phyloP scores from a whole-genome alignment of 1,139 yeast genomes.

The Debaryomyces coudertii region DNA sequence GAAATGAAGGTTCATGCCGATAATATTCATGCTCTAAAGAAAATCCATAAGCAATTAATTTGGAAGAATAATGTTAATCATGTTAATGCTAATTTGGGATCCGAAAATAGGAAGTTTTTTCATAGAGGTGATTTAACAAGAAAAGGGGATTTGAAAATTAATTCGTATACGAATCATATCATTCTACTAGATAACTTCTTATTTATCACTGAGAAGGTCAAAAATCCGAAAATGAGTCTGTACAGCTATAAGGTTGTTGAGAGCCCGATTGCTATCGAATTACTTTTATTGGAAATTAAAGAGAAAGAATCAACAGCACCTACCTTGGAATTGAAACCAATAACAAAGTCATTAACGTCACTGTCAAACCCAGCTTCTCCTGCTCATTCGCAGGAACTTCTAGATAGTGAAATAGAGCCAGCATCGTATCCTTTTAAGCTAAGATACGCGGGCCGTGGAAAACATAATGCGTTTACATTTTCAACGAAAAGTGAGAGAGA shows the following conservation, averaged over 20 bases:
- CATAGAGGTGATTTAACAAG: slow-evolving; percentile 63
- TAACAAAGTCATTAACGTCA: slow-evolving; percentile 23
- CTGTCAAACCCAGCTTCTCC: slow-evolving; percentile 21
- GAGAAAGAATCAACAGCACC: slow-evolving; percentile 27
- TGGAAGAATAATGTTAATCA: slow-evolving; percentile 48
- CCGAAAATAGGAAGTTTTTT: slow-evolving; percentile 59
- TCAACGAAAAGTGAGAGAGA: slow-evolving; percentile 57
- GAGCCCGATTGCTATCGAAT: slow-evolving; percentile 63
- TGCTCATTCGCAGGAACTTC: slow-evolving; percentile 14
- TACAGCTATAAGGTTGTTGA: slow-evolving; percentile 51
- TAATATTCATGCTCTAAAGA: slow-evolving; percentile 51
- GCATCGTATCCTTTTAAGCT: slow-evolving; percentile 42
- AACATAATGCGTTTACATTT: slow-evolving; percentile 53
- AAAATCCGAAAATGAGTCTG: slow-evolving; percentile 27
- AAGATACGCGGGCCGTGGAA: slow-evolving; percentile 50
- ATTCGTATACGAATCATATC: slow-evolving; percentile 52
- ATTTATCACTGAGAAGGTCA: slow-evolving; percentile 60
- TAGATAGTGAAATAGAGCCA: slow-evolving; percentile 38
- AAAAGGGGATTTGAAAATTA: slow-evolving; percentile 65
- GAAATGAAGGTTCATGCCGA: slow-evolving; percentile 60
- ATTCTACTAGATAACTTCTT: slow-evolving; percentile 75
- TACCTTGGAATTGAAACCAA: slow-evolving; percentile 24
- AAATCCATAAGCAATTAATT: slow-evolving; percentile 50
- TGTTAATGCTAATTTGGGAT: slow-evolving; percentile 55
- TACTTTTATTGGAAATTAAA: slow-evolving; percentile 55